Evolutionary conservation across 441 rosid genomes (phyloP).

Genomic region (Aquilaria agallochum): DNA sequence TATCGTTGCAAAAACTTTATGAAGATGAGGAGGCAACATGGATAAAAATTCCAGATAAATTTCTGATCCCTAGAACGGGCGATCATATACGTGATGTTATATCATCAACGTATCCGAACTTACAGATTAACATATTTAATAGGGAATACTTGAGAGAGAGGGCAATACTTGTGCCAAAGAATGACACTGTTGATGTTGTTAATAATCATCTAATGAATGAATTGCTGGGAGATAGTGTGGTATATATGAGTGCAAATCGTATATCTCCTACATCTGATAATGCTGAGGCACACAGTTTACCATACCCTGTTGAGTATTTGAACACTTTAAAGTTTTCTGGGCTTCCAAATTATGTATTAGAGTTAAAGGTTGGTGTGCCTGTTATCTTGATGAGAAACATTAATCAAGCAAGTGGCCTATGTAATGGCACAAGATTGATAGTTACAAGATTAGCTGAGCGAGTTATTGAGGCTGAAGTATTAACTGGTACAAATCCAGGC

Average conservation of each 20-base stretch:
- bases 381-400: no score
- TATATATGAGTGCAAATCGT: not conserved
- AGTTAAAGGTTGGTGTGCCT: not conserved
- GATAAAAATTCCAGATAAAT: not conserved
- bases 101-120: no score
- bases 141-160: not conserved
- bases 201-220: not conserved
- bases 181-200: not conserved
- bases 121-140: not conserved
- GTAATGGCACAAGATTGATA: no score
- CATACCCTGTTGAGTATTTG: slow-evolving; percentile 2
- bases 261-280: no score
- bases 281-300: not conserved
- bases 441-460: no score
- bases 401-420: no score
- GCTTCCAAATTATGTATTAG: not conserved
- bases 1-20: no score
- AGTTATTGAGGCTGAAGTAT: no score
- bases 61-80: not conserved
- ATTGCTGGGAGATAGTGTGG: not conserved
- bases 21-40: no score
- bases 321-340: not conserved
- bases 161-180: not conserved
- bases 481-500: no score
- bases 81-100: no score